Percentiles rank a stretch among this genome's conserved stretches.
Conservation (phyloP, 2,329 filamentous ascomycete genomes). For the Colletotrichum somersetense region DNA sequence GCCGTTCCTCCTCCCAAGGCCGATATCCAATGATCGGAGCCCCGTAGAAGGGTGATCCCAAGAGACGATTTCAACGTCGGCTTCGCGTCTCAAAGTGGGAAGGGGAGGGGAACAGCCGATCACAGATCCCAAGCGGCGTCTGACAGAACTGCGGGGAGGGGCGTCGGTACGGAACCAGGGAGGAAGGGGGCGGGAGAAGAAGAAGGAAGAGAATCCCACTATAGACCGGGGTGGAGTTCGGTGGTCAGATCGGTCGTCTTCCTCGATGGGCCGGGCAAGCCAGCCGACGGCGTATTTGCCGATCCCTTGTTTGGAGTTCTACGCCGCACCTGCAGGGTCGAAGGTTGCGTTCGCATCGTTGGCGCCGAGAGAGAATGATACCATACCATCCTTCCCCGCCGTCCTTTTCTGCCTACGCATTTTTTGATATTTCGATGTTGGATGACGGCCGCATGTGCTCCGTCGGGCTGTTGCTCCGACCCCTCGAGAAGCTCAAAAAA, state of each 20-base stretch:
- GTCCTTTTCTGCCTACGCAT: not conserved
- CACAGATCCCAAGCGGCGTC: constrained; percentile 28
- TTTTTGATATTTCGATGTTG: constrained; percentile 1
- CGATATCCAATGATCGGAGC: not conserved
- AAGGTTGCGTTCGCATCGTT: constrained; percentile 2
- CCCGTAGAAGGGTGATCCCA: constrained; percentile 26
- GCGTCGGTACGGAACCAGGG: constrained; percentile 4
- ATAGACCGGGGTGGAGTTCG: constrained; percentile 11
- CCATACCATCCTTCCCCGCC: not conserved
- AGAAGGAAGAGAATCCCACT: not conserved
- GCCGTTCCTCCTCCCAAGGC: constrained; percentile 5
- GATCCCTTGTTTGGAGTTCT: not conserved
- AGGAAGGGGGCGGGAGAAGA: not conserved
- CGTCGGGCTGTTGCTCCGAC: constrained; percentile 34
- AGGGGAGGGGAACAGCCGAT: not conserved
- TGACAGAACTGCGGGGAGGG: constrained; percentile 19
- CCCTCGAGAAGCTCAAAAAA: constrained; percentile 5
- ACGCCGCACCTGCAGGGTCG: not conserved
- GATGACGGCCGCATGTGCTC: constrained; percentile 25
- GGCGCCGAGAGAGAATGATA: not conserved
- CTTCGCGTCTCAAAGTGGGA: not conserved
- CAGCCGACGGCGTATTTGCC: constrained; percentile 7
- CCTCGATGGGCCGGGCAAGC: constrained; percentile 9
- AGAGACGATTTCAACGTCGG: constrained; percentile 23
- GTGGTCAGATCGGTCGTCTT: constrained; percentile 27